phyloP scores from a whole-genome alignment of 192 early-diverging fungal species.

The Coemansia sp. region DNA sequence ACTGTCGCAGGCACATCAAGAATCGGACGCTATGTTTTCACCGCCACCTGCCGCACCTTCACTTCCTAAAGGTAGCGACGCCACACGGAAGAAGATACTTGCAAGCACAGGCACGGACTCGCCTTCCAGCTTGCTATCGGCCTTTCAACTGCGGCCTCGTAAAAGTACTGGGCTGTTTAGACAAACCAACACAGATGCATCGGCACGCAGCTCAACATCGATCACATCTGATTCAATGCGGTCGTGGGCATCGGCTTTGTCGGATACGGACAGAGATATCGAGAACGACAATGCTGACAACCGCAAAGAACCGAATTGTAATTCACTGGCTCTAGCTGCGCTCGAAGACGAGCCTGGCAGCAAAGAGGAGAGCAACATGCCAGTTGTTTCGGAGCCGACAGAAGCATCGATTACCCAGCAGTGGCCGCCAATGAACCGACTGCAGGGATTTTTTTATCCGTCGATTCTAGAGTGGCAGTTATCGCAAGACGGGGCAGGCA shows the following conservation, averaged over 20 bases:
- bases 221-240: conserved; percentile 28
- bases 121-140: conserved; percentile 32
- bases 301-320: background rate
- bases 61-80: conserved; percentile 8
- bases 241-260: conserved; percentile 40
- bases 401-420: conserved; percentile 12
- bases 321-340: conserved; percentile 13
- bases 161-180: conserved; percentile 24
- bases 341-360: background rate
- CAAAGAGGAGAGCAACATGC: background rate
- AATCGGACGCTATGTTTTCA: background rate
- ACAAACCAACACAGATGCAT: conserved; percentile 18
- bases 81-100: conserved; percentile 1
- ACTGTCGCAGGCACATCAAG: background rate
- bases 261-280: conserved; percentile 27
- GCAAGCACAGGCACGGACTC: conserved; percentile 10
- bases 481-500: conserved; percentile 23
- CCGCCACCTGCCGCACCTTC: conserved; percentile 15
- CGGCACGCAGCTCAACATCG: conserved; percentile 48
- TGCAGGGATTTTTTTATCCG: conserved; percentile 24
- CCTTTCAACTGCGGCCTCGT: conserved; percentile 28
- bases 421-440: background rate
- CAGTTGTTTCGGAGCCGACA: background rate
- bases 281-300: conserved; percentile 12
- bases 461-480: conserved; percentile 41